Percentiles rank a stretch among this genome's conserved stretches.
phyloP scores from a whole-genome alignment of 306 rosid species.

The Trichosanthes truncata region DNA sequence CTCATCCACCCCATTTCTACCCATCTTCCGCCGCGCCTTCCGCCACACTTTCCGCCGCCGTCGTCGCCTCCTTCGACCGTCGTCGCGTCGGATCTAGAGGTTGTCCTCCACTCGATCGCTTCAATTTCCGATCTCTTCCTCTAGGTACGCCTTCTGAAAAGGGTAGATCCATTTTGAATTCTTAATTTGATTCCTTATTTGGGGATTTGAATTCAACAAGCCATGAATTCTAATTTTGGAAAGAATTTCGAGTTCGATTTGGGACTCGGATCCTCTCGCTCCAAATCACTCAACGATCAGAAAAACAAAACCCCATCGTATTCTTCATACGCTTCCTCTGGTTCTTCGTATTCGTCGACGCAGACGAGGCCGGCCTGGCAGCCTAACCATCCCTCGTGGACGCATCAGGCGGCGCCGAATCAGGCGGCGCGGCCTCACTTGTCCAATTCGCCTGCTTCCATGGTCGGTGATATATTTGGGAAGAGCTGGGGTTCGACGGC shows the following conservation, averaged over 20 bases:
- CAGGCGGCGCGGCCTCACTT: slow-evolving; percentile 28
- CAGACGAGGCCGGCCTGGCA: slow-evolving; percentile 53
- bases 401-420: slow-evolving; percentile 62
- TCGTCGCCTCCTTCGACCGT: background rate
- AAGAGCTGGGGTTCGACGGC: slow-evolving; percentile 66
- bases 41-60: background rate
- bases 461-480: slow-evolving; percentile 92
- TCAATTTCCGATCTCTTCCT: background rate
- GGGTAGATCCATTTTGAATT: background rate
- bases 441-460: slow-evolving; percentile 44
- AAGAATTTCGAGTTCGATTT: slow-evolving; percentile 78
- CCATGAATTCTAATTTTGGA: slow-evolving; percentile 38
- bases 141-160: slow-evolving; percentile 10
- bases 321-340: slow-evolving; percentile 23
- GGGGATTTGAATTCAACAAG: slow-evolving; percentile 15
- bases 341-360: slow-evolving; percentile 15
- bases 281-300: slow-evolving; percentile 82
- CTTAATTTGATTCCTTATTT: background rate
- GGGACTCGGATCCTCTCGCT: slow-evolving; percentile 62
- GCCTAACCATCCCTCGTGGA: slow-evolving; percentile 68
- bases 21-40: background rate
- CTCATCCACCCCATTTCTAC: background rate
- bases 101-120: background rate
- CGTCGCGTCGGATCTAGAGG: background rate
- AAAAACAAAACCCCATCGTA: slow-evolving; percentile 43